Evolutionary conservation across 306 rosid species (phyloP).

Genomic region (Prunus padus): DNA sequence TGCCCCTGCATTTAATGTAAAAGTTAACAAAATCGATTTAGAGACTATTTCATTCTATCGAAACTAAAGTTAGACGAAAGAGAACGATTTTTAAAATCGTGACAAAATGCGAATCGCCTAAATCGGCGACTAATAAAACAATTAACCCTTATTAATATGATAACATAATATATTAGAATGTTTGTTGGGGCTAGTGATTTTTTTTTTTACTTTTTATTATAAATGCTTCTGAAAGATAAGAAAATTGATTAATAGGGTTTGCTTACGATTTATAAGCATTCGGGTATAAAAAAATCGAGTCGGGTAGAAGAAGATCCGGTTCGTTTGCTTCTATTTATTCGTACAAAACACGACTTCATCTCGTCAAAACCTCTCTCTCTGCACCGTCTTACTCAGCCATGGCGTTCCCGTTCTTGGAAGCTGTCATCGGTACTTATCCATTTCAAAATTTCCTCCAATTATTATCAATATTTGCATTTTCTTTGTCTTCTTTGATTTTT

Average conservation of each 20-base stretch:
- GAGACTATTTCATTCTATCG: too few relatives aligned
- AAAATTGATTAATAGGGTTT: not conserved
- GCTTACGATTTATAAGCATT: not conserved
- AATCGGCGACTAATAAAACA: too few relatives aligned
- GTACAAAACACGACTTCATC: not conserved
- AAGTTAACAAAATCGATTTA: too few relatives aligned
- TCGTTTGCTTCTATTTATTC: not conserved
- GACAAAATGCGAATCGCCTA: too few relatives aligned
- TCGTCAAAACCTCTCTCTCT: not conserved
- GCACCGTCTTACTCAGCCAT: conserved; percentile 33
- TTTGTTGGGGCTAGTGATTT: too few relatives aligned
- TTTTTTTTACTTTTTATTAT: too few relatives aligned
- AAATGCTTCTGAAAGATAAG: not conserved
- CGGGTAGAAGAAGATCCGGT: not conserved
- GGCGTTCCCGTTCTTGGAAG: conserved; percentile 95
- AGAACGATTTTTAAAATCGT: too few relatives aligned
- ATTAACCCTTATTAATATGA: too few relatives aligned
- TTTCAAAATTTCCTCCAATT: conserved; percentile 6
- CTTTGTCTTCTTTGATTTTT: not conserved
- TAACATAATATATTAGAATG: too few relatives aligned
- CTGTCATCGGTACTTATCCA: conserved; percentile 72
- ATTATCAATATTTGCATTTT: not conserved
- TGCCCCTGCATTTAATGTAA: too few relatives aligned
- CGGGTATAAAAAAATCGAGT: conserved; percentile 8
- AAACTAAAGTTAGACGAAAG: too few relatives aligned